Evolutionary conservation across 192 early-diverging fungal species (phyloP).

Genomic region (Neocallimastix lanati): DNA sequence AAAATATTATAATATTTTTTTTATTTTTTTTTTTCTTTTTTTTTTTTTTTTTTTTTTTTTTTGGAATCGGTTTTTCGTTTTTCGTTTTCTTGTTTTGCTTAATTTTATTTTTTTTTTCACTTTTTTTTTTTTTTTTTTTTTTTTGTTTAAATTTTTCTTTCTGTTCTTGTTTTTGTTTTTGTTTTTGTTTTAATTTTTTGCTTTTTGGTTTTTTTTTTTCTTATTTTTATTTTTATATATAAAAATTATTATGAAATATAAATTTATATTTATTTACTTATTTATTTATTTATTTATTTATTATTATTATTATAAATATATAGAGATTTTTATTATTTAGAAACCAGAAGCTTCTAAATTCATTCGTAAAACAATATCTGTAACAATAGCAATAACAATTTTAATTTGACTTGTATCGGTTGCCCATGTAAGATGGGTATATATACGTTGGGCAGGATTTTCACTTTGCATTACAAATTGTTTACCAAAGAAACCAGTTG

Average conservation of each 20-base stretch:
- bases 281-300: too few species aligned
- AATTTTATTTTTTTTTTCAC: too few species aligned
- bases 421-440: constrained; percentile 4
- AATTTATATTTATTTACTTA: too few species aligned
- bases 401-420: constrained; percentile 5
- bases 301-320: not conserved
- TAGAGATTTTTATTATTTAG: not conserved
- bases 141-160: too few species aligned
- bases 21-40: too few species aligned
- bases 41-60: not conserved
- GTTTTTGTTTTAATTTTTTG: not conserved
- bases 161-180: too few species aligned
- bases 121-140: too few species aligned
- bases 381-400: constrained; percentile 1
- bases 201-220: not conserved
- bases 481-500: constrained; percentile 1
- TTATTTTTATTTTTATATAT: not conserved
- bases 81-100: too few species aligned
- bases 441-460: constrained; percentile 1
- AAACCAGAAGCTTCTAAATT: not conserved
- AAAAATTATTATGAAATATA: too few species aligned
- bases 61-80: too few species aligned
- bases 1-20: too few species aligned
- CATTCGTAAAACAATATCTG: not conserved
- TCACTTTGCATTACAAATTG: constrained; percentile 1